Evolutionary conservation across 2,329 filamentous ascomycete genomes (phyloP).

Genomic region (Tricladium varicosporioides): DNA sequence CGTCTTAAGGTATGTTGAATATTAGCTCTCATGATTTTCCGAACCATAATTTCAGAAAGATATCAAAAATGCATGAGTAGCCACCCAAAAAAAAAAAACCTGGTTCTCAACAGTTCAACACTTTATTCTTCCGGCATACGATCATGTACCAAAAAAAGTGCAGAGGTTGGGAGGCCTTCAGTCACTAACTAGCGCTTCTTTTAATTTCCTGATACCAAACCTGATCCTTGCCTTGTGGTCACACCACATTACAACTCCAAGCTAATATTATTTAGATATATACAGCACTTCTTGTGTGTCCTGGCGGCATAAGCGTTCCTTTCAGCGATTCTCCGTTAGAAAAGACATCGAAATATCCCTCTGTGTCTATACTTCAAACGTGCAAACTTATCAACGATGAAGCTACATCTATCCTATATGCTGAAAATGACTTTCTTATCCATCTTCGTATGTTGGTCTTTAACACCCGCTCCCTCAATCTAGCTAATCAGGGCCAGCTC

Average conservation of each 20-base stretch:
- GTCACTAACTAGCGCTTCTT: too few relatives aligned
- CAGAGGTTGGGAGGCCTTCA: background rate
- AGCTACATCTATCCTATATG: conserved; percentile 33
- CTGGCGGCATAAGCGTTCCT: conserved; percentile 10
- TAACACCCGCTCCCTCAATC: background rate
- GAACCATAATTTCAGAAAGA: background rate
- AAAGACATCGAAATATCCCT: conserved; percentile 16
- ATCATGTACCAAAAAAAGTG: background rate
- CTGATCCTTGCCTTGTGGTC: background rate
- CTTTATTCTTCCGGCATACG: too few relatives aligned
- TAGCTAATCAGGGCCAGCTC: background rate
- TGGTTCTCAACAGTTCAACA: background rate
- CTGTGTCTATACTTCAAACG: conserved; percentile 31
- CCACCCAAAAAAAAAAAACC: background rate
- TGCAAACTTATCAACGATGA: conserved; percentile 34
- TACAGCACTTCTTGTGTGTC: conserved; percentile 23
- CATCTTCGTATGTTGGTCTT: conserved; percentile 20
- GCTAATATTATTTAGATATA: conserved; percentile 15
- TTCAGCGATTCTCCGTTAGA: background rate
- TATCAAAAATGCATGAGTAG: background rate
- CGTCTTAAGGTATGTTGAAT: conserved; percentile 29
- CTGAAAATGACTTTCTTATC: conserved; percentile 31
- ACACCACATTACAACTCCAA: background rate
- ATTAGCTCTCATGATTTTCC: background rate
- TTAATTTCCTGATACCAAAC: background rate